Evolutionary conservation across 305 asterid genomes (phyloP), one percentile per base, ranked within the genome.

Genomic region (Salvia sclarea): DNA sequence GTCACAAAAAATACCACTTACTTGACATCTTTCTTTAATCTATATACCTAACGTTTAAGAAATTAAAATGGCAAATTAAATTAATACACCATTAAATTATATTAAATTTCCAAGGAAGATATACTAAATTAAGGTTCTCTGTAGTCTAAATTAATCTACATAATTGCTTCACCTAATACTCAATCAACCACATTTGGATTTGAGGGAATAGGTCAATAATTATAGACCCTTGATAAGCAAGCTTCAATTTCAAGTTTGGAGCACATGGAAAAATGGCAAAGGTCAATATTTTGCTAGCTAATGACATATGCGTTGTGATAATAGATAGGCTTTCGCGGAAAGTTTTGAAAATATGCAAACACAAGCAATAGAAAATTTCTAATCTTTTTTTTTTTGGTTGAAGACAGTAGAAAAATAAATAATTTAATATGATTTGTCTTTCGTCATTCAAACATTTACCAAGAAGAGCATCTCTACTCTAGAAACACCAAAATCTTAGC

Each of bases 141-240:
- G 13, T 24, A n/a, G 9, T 56, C 17, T 45, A 31, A 57, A 38
- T 59, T 24, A 18, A 41, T 60, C 7, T 44, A 21, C 49, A 61
- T 66, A 11, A 35, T 69, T 20, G 45, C 31, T 64, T 48, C 65
- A 75, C 80, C 76, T 75, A 70, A 64, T 49, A 43, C 63, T 64
- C 70, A 45, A 69, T 64, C 70, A 45, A 69, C 72, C 47, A 48
- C 59, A 6, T 9, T 16, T 16, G 24, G 1, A 47, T 35, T 53
- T 44, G 25, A 40, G 45, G 25, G 47, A 21, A 14, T 35, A 64
- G 28, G 60, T 75, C 76, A 69, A 49, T 38, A 49, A 49, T 25
- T 24, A 55, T 12, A 38, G 11, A 55, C 49, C 14, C 64, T 74
- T 66, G 44, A 30, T 59, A 25, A 57, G 38, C 47, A 66, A 73